phyloP scores from a whole-genome alignment of 2,329 filamentous ascomycete species.

The Beauveria australis region DNA sequence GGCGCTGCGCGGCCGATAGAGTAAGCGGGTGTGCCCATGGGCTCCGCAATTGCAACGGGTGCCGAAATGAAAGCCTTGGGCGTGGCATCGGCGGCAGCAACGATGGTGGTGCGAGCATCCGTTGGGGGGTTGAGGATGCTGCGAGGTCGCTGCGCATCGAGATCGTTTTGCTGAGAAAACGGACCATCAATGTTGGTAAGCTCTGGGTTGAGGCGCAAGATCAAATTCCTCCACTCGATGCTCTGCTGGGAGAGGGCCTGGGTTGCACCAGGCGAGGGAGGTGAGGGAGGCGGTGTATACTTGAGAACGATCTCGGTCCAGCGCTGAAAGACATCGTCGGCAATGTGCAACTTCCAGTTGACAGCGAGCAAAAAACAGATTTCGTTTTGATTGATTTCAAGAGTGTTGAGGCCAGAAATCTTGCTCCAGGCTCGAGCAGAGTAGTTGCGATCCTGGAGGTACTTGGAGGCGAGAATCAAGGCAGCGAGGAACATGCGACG shows the following conservation, averaged over 20 bases:
- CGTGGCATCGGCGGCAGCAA: slow-evolving; percentile 25
- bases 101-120: slow-evolving; percentile 29
- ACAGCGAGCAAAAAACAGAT: slow-evolving; percentile 84
- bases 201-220: slow-evolving; percentile 47
- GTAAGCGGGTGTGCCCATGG: slow-evolving; percentile 32
- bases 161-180: slow-evolving; percentile 29
- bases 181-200: slow-evolving; percentile 51
- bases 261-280: slow-evolving; percentile 45
- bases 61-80: slow-evolving; percentile 33
- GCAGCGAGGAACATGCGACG: slow-evolving; percentile 95
- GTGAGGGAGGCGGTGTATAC: slow-evolving; percentile 65
- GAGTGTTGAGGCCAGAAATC: slow-evolving; percentile 89
- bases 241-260: slow-evolving; percentile 37
- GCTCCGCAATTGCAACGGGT: slow-evolving; percentile 41
- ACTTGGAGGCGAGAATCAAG: slow-evolving; percentile 93
- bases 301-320: slow-evolving; percentile 92
- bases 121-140: slow-evolving; percentile 37
- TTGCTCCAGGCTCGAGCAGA: slow-evolving; percentile 97
- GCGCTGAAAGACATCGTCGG: slow-evolving; percentile 77
- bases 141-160: slow-evolving; percentile 31
- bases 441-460: slow-evolving; percentile 95
- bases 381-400: slow-evolving; percentile 96
- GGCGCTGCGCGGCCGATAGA: slow-evolving; percentile 41
- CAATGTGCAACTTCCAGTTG: slow-evolving; percentile 91
- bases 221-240: slow-evolving; percentile 50